These are phyloP conservation scores for Reutealis trisperma DNA, from an alignment of 345 rosid species.

Conservation along the genomic window DNA sequence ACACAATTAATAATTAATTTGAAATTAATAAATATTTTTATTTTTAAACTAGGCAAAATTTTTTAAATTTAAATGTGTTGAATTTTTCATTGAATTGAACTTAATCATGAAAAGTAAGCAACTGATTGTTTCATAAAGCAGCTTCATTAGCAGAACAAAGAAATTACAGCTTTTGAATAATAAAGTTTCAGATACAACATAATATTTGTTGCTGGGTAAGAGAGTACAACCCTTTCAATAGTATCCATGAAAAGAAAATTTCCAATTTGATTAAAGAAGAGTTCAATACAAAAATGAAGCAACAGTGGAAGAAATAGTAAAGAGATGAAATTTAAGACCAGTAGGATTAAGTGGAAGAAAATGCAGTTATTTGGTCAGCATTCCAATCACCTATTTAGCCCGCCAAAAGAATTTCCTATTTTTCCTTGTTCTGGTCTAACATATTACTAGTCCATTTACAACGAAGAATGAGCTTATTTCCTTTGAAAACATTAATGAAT, in stretches of 20 bases:
- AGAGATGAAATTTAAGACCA: not conserved
- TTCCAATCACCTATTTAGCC: not conserved
- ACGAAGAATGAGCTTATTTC: not conserved
- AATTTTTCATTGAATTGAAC: too few species aligned
- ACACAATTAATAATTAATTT: too few species aligned
- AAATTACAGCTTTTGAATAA: too few species aligned
- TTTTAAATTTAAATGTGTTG: too few species aligned
- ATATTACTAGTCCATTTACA: not conserved
- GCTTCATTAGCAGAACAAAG: too few species aligned
- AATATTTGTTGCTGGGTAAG: too few species aligned
- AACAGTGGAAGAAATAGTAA: not conserved
- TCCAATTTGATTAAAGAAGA: not conserved
- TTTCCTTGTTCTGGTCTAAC: not conserved
- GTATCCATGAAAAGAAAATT: not conserved
- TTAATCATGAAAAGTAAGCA: too few species aligned
- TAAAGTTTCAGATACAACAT: too few species aligned
- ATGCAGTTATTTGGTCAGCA: not conserved
- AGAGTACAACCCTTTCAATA: not conserved
- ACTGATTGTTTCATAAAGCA: too few species aligned
- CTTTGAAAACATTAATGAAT: not conserved
- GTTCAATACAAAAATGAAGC: not conserved
- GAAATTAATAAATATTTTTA: too few species aligned
- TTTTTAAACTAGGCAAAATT: too few species aligned
- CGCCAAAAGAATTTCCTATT: not conserved
- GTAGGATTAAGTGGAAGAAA: not conserved